Base-by-base conservation (phyloP, 2,329 filamentous ascomycete genomes). In the Fusarium buharicum region DNA sequence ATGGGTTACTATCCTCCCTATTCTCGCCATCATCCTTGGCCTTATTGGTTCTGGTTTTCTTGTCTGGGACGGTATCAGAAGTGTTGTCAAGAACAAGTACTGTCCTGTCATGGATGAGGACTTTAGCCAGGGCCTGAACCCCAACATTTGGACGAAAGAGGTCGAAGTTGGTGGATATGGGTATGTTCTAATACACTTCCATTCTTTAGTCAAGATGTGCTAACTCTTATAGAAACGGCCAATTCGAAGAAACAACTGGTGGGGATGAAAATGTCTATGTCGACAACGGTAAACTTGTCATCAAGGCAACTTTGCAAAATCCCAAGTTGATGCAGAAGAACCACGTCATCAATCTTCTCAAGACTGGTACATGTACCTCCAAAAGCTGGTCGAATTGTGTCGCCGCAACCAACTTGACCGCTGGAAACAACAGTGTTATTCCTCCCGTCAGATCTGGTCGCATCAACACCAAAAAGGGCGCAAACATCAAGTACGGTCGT, bases 1-100 rank as follows among this genome's bases (percentile, higher is more conserved):
- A 79, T 95, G 91, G 91, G 87, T 92, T 9, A 93, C 89, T 3
- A 92, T 94, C 62, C 84, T 96, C 54, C 91, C 91, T 3, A 72
- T 93, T 37, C 73, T 92, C 20, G 91, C 91, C 41, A 85, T 95
- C 45, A 43, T 87, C 4, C 59, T 93, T 13, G 92, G 92, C 13
- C 73, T 94, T 31, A 84, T 74, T 3, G 77, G 93, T 36, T 85
- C 89, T 1, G 91, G 82, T 1, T 85, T 93, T 69, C 77, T 95
- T 39, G 80, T 95, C 43, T 95, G 87, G 82, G 89, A 93, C 65
- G 92, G 92, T 4, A 73, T 93, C 34, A 78, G 78, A 45, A 88
- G 86, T 52, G 90, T 95, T 4, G 84, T 90, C 31, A 86, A 89
- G 70, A 88, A 94, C 79, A 87, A 87, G 44, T 92, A 92, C 76